Base-by-base conservation (phyloP, 805 yeast genomes). In the Spathaspora boniae region DNA sequence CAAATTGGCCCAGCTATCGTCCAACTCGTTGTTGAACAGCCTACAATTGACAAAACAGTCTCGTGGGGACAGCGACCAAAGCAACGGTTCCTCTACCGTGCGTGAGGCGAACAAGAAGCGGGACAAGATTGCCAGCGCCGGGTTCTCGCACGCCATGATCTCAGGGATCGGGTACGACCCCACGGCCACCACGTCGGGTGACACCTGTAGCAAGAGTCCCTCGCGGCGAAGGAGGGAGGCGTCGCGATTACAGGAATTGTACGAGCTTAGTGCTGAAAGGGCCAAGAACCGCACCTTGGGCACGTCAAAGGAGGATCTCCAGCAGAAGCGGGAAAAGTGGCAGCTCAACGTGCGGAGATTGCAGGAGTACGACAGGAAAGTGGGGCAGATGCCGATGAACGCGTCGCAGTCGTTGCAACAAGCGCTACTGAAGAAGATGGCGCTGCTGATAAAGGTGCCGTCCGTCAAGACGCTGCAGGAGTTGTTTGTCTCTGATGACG, bases 91-190 rank as follows among this genome's bases (percentile, higher is more conserved):
- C n/a, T n/a, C n/a, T n/a, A n/a, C n/a, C n/a, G n/a, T n/a, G n/a
- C n/a, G n/a, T n/a, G n/a, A n/a, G n/a, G n/a, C n/a, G n/a, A n/a
- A 24, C 16, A 6, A 23, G 16, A 5, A 32, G 18, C 18, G n/a
- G n/a, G 20, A 12, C 12, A 22, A 22, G 25, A 11, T 11, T 22
- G 7, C 7, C 4, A 32, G 14, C 8, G 5, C 19, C 4, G 71
- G 74, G 3, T 62, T 70, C 42, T 60, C 62, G n/a, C 51, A 60
- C 29, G 55, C 61, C 2, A 55, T 68, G 23, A 48, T 75, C 12
- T 54, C 58, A 14, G 53, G 56, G 11, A 51, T 76, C 27, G 82
- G 82, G 2, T 76, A 70, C 45, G 80, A 76, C 50, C 81, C 81
- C 2, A 69, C 76, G 5, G 15, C 16, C 9, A 26, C 31, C 8